Conservation (phyloP, 352 stramenopile genomes). For the Phytophthora fragariaefolia region DNA sequence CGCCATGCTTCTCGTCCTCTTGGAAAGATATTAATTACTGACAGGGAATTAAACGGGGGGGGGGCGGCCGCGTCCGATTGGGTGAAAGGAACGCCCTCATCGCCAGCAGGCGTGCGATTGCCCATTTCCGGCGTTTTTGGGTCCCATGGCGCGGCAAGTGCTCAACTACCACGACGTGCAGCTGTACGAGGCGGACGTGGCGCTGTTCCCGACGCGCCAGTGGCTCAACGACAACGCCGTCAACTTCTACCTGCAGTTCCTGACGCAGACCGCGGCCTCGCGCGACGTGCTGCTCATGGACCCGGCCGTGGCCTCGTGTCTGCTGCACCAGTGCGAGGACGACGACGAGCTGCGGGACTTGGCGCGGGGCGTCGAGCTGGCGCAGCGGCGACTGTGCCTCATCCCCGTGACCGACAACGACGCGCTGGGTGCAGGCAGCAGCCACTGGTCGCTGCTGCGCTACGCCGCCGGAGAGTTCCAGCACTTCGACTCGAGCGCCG, state of each 20-base stretch:
- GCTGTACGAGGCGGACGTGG: constrained; percentile 83
- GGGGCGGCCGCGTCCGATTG: no score
- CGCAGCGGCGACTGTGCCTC: constrained; percentile 50
- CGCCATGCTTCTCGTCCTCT: constrained; percentile 32
- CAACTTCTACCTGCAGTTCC: constrained; percentile 85
- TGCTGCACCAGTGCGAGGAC: constrained; percentile 86
- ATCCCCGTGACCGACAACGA: constrained; percentile 80
- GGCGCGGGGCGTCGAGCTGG: constrained; percentile 49
- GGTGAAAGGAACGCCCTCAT: no score
- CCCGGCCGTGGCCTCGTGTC: constrained; percentile 78
- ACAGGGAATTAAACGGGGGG: no score
- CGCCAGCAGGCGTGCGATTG: no score
- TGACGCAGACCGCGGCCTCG: constrained; percentile 48
- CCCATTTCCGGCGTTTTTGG: no score
- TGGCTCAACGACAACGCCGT: constrained; percentile 89
- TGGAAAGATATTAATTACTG: constrained; percentile 35
- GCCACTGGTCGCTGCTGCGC: constrained; percentile 81
- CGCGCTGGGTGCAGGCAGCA: constrained; percentile 57
- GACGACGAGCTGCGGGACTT: constrained; percentile 78
- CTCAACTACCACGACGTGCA: constrained; percentile 85
- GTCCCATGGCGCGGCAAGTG: constrained; percentile 59
- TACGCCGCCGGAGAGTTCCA: constrained; percentile 49
- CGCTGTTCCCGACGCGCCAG: constrained; percentile 58
- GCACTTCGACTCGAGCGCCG: constrained; percentile 81
- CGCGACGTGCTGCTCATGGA: constrained; percentile 72